phyloP scores from a whole-genome alignment of 257 asterid species.

The Cordia subcordata region DNA sequence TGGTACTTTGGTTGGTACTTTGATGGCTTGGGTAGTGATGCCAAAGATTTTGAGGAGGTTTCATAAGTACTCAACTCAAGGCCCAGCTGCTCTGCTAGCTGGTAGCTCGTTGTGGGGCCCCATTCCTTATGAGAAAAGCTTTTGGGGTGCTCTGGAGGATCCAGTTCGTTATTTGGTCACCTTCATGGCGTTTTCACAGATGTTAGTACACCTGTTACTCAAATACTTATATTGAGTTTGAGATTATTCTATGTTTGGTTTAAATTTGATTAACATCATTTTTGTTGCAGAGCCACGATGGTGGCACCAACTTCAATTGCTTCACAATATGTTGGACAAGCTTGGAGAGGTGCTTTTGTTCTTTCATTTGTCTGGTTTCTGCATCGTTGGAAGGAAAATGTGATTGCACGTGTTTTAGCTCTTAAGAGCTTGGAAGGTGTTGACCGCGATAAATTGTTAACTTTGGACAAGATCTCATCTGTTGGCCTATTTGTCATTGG shows the following conservation, averaged over 20 bases:
- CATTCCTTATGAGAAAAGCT: conserved; percentile 80
- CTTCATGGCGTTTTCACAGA: conserved; percentile 66
- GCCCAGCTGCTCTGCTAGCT: conserved; percentile 60
- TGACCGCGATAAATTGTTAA: conserved; percentile 54
- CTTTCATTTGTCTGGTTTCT: conserved; percentile 82
- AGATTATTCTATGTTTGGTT: neutral
- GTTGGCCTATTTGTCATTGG: conserved; percentile 76
- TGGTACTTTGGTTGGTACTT: conserved; percentile 61
- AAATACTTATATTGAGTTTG: conserved; percentile 5
- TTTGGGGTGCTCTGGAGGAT: conserved; percentile 89
- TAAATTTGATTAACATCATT: conserved; percentile 4
- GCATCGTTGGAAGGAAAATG: conserved; percentile 80
- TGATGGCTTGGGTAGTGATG: conserved; percentile 78
- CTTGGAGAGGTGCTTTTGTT: conserved; percentile 74
- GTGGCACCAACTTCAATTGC: conserved; percentile 70
- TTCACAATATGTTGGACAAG: conserved; percentile 53
- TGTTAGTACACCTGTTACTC: conserved; percentile 43
- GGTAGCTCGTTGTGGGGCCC: conserved; percentile 59
- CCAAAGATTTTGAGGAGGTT: conserved; percentile 69
- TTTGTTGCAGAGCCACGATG: conserved; percentile 64
- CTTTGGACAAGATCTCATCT: conserved; percentile 68
- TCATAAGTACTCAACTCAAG: conserved; percentile 58
- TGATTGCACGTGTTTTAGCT: conserved; percentile 58
- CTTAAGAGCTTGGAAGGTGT: conserved; percentile 37
- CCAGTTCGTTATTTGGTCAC: conserved; percentile 72